Evolutionary conservation across 495 filamentous ascomycete genomes (phyloP).

Genomic region (Annulohypoxylon nitens): DNA sequence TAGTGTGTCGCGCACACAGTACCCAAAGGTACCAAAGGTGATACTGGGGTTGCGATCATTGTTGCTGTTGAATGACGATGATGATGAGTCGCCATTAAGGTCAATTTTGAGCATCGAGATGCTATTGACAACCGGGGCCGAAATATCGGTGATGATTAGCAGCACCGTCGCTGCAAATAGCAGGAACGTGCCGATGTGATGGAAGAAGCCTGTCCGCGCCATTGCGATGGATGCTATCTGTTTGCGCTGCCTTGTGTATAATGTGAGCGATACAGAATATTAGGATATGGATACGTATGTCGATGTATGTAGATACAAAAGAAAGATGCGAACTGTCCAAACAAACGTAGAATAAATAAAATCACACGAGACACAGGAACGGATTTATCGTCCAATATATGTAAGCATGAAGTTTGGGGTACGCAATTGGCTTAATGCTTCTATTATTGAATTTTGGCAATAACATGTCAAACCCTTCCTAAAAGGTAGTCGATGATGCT

Average conservation of each 20-base stretch:
- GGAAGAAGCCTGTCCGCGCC: conserved; percentile 64
- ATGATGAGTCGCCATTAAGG: conserved; percentile 49
- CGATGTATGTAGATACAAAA: conserved; percentile 17
- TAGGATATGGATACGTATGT: neutral
- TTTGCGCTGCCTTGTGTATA: neutral
- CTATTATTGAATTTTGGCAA: conserved; percentile 34
- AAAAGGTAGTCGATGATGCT: conserved; percentile 31
- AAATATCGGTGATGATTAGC: conserved; percentile 70
- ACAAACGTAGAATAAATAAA: conserved; percentile 7
- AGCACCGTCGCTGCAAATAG: conserved; percentile 67
- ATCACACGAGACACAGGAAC: neutral
- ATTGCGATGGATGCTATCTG: conserved; percentile 49
- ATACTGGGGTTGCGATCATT: conserved; percentile 50
- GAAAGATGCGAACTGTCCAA: conserved; percentile 8
- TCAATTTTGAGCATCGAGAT: conserved; percentile 66
- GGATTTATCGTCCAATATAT: conserved; percentile 35
- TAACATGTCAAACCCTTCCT: conserved; percentile 18
- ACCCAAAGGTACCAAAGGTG: conserved; percentile 70
- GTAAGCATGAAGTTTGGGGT: conserved; percentile 18
- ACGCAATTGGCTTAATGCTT: conserved; percentile 30
- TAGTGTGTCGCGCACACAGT: conserved; percentile 60
- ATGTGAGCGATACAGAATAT: neutral
- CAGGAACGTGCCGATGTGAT: conserved; percentile 71
- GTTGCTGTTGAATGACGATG: neutral
- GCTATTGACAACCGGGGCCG: conserved; percentile 66